These are phyloP conservation scores for Malus domestica DNA, from an alignment of 306 rosid genomes.

Conservation along the genomic window DNA sequence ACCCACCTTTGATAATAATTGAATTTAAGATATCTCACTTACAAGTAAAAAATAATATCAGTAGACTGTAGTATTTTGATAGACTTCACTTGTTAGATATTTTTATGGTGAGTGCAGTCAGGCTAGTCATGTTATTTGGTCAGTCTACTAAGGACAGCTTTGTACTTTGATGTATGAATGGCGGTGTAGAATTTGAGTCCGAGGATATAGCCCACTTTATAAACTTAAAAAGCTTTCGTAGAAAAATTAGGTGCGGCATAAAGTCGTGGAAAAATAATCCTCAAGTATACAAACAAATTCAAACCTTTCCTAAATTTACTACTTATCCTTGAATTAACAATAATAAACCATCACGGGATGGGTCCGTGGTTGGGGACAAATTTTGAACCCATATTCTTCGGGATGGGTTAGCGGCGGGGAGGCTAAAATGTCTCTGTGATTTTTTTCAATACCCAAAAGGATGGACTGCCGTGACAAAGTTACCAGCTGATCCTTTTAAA, in stretches of 20 bases:
- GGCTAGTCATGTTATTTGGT: neutral
- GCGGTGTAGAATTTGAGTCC: neutral
- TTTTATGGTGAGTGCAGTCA: neutral
- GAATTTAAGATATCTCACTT: too few relatives aligned
- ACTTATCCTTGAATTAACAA: too few relatives aligned
- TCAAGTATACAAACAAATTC: neutral
- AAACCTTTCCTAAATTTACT: neutral
- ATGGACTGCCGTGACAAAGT: accelerated
- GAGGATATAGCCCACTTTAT: neutral
- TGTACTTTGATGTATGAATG: neutral
- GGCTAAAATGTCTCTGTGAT: too few relatives aligned
- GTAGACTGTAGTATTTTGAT: neutral
- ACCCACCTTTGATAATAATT: too few relatives aligned
- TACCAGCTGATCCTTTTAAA: too few relatives aligned
- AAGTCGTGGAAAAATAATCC: neutral
- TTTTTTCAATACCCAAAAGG: accelerated
- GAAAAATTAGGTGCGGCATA: neutral
- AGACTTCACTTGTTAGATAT: neutral
- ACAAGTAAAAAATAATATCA: too few relatives aligned
- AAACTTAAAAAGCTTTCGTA: neutral
- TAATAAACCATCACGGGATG: too few relatives aligned
- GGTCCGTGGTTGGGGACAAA: accelerated
- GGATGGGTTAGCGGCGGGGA: too few relatives aligned
- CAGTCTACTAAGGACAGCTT: neutral
- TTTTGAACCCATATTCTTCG: too few relatives aligned